Evolutionary conservation across 2,329 filamentous ascomycete species (phyloP), one percentile per base, ranked within the genome.

Genomic region (Catunica adiposa): DNA sequence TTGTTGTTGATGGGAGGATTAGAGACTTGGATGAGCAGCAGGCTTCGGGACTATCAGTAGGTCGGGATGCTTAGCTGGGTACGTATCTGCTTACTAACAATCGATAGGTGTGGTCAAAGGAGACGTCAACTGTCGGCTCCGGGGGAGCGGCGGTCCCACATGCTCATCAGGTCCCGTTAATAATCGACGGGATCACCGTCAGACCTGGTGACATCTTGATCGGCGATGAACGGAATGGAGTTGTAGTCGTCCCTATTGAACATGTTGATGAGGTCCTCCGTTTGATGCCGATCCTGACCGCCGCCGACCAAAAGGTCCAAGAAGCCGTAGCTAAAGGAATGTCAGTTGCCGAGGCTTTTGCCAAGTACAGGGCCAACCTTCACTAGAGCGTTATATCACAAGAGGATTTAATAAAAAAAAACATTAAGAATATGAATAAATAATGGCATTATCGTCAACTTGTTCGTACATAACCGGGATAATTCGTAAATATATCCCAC

Each of bases 1-100:
- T 83, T 9, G 68, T 88, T n/a, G 80, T 86, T 6, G 75, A 79
- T 61, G 84, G 84, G 1, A 70, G 84, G 40, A 77, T 83, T 4
- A 73, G 84, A 59, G 85, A 89, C 68, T 62, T 87, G 17, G 69
- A 68, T 15, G 79, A 84, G 63, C 65, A 86, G 58, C 71, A 69
- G 55, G 71, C 64, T 46, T 75, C 76, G 9, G 72, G 70, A 34
- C 62, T 86, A 37, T 77, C 79, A 42, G 78, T 81, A 65, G 64
- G 75, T 71, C 11, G 8, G 8, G 11, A 14, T n/a, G 15, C 22
- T 26, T 20, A 23, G 9, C 9, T 26, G 8, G 8, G n/a, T 9
- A 22, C 15, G 26, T 48, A 7, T 15, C 11, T 48, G 8, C n/a
- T 11, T 48, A 15, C 11, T 25, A 25, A 48, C 17, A 48, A n/a